These are phyloP conservation scores for Crithidia fasciculata DNA, from an alignment of 208 protist species.

Conservation along the genomic window DNA sequence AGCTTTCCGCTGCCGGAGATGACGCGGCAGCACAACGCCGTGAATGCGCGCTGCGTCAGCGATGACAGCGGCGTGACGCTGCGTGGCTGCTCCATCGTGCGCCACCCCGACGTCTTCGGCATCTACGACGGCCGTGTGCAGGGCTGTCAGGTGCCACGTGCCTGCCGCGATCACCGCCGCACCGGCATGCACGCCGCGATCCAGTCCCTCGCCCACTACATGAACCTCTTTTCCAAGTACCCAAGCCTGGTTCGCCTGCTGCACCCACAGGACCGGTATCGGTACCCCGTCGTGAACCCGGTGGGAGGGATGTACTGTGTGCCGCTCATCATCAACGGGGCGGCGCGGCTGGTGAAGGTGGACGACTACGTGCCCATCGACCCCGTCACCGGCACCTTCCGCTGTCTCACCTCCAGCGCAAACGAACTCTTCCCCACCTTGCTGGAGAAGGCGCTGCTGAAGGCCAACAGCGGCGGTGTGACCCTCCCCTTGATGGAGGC, in stretches of 20 bases:
- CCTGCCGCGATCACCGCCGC: constrained; percentile 18
- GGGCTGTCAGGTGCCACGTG: constrained; percentile 64
- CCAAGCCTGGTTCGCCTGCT: constrained; percentile 64
- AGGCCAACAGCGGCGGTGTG: constrained; percentile 80
- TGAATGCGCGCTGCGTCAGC: constrained; percentile 16
- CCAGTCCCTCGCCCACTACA: constrained; percentile 44
- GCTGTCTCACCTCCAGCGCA: constrained; percentile 24
- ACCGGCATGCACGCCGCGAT: constrained; percentile 65
- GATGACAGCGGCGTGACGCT: constrained; percentile 42
- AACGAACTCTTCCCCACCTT: constrained; percentile 66
- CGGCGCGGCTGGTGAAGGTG: constrained; percentile 71
- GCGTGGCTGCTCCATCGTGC: constrained; percentile 35
- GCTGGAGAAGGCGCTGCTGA: constrained; percentile 70
- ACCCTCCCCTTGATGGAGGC: constrained; percentile 77
- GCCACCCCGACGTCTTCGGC: constrained; percentile 13
- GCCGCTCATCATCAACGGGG: constrained; percentile 83
- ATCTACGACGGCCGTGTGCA: constrained; percentile 49
- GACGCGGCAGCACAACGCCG: constrained; percentile 27
- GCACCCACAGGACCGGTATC: constrained; percentile 69
- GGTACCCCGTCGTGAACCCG: constrained; percentile 66
- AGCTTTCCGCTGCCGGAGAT: constrained; percentile 19
- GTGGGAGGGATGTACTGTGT: constrained; percentile 78
- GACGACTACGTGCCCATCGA: constrained; percentile 77
- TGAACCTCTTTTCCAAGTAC: constrained; percentile 59
- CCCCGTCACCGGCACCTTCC: constrained; percentile 45